phyloP scores from a whole-genome alignment of 495 filamentous ascomycete species.

The Letharia lupina region DNA sequence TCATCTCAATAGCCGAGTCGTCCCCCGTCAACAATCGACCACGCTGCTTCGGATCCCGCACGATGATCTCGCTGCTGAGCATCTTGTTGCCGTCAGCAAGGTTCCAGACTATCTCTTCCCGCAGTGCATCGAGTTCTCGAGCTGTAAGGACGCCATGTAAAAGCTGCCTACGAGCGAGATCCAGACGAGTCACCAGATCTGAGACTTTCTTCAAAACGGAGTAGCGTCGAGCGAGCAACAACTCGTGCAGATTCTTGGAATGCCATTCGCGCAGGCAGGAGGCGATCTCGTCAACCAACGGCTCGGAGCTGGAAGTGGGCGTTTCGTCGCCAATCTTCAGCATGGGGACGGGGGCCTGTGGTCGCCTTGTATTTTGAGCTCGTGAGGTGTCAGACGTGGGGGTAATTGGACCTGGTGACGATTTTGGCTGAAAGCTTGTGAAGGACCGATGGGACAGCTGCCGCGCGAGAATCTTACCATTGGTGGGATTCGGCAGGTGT shows the following conservation, averaged over 20 bases:
- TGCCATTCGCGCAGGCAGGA: slow-evolving; percentile 97
- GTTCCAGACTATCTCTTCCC: slow-evolving; percentile 89
- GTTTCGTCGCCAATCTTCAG: slow-evolving; percentile 96
- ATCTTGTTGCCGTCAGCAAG: slow-evolving; percentile 89
- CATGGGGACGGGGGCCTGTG: slow-evolving; percentile 90
- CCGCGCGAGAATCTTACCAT: slow-evolving; percentile 14
- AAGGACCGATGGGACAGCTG: slow-evolving; percentile 24
- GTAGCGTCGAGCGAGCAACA: slow-evolving; percentile 79
- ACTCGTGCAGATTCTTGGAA: slow-evolving; percentile 88
- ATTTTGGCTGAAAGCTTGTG: slow-evolving; percentile 15
- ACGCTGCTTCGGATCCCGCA: slow-evolving; percentile 73
- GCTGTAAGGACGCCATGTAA: slow-evolving; percentile 86
- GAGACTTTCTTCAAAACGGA: slow-evolving; percentile 71
- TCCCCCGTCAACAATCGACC: slow-evolving; percentile 83
- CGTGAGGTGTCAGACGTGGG: slow-evolving; percentile 32
- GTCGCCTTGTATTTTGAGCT: slow-evolving; percentile 60
- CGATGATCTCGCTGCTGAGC: slow-evolving; percentile 83
- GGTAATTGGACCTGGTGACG: slow-evolving; percentile 14
- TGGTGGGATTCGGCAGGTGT: slow-evolving; percentile 1
- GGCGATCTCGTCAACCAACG: slow-evolving; percentile 93
- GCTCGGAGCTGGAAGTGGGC: slow-evolving; percentile 76
- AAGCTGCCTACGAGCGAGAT: slow-evolving; percentile 77
- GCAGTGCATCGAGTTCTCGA: slow-evolving; percentile 64
- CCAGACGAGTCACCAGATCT: slow-evolving; percentile 66
- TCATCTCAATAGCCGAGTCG: slow-evolving; percentile 87